These are phyloP conservation scores for Phaseolus coccineus DNA, from an alignment of 331 rosid species.

Conservation along the genomic window DNA sequence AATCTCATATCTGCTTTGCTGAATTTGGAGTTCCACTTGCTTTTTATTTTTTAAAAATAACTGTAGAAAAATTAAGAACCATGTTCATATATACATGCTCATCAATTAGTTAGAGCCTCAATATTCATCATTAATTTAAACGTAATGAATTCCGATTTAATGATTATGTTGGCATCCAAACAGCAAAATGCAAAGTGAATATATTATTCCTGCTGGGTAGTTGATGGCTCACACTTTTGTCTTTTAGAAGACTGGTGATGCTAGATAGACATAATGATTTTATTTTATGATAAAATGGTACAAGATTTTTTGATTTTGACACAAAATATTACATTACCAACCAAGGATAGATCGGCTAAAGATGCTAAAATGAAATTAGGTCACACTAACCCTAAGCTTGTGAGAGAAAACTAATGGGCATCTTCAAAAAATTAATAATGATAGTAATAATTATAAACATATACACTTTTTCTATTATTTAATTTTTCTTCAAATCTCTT, in stretches of 20 bases:
- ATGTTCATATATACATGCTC: background rate
- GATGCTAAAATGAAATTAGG: slow-evolving; percentile 13
- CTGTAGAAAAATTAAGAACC: background rate
- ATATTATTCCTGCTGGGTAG: background rate
- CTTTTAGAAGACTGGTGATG: background rate
- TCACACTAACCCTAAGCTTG: slow-evolving; percentile 1
- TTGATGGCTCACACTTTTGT: slow-evolving; percentile 26
- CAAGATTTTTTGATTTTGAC: background rate
- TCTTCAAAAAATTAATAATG: background rate
- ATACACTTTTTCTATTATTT: background rate
- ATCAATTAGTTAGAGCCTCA: slow-evolving; percentile 20
- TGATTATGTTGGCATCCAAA: slow-evolving; percentile 7
- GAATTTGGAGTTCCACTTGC: background rate
- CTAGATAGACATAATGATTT: slow-evolving; percentile 21
- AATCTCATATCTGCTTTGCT: background rate
- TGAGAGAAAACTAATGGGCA: background rate
- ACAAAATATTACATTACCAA: background rate
- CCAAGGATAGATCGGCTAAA: background rate
- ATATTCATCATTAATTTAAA: slow-evolving; percentile 23
- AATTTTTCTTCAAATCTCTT: too few species aligned
- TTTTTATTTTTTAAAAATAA: background rate
- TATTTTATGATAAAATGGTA: background rate
- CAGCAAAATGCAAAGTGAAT: slow-evolving; percentile 2
- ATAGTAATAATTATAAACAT: background rate
- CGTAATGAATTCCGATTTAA: slow-evolving; percentile 3